phyloP scores from a whole-genome alignment of 2,329 filamentous ascomycete genomes.

The Ophiocordyceps robertsii region DNA sequence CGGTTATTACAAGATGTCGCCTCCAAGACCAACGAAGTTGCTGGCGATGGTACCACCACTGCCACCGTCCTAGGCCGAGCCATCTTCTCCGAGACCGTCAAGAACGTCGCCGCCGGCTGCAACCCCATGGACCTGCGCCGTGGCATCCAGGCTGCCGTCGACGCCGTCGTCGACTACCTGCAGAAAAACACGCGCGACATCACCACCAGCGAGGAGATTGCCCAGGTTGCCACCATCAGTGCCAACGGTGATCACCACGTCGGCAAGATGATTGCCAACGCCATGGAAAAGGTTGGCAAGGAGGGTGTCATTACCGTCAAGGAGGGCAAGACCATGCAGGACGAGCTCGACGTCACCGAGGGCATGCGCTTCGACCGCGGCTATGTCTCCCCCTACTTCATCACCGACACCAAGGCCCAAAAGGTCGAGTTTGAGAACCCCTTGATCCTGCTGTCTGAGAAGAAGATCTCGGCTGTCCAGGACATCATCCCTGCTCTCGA shows the following conservation, averaged over 20 bases:
- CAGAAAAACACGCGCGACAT: conserved; percentile 96
- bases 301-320: conserved; percentile 99
- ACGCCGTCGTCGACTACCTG: conserved; percentile 86
- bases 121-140: conserved; percentile 98
- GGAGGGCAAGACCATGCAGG: conserved; percentile 96
- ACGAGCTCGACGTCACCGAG: conserved; percentile 98
- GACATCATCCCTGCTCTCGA: conserved; percentile 98
- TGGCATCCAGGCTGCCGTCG: conserved; percentile 92
- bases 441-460: conserved; percentile 94
- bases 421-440: conserved; percentile 99
- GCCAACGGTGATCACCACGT: conserved; percentile 96
- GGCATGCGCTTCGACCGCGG: conserved; percentile 99
- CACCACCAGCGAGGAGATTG: conserved; percentile 92
- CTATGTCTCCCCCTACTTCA: conserved; percentile 98
- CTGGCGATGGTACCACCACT: conserved; percentile 96
- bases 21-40: conserved; percentile 97
- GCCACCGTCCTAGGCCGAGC: conserved; percentile 92
- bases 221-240: conserved; percentile 95
- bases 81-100: conserved; percentile 99
- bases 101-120: conserved; percentile 98
- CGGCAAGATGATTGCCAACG: conserved; percentile 88
- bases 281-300: conserved; percentile 99
- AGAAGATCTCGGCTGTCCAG: conserved; percentile 99
- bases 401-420: conserved; percentile 95
- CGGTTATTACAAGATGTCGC: conserved; percentile 95